Evolutionary conservation across 129 eudicot species (phyloP), one percentile per base, ranked within the genome.

Genomic region (Centrapalus pauciflorus): DNA sequence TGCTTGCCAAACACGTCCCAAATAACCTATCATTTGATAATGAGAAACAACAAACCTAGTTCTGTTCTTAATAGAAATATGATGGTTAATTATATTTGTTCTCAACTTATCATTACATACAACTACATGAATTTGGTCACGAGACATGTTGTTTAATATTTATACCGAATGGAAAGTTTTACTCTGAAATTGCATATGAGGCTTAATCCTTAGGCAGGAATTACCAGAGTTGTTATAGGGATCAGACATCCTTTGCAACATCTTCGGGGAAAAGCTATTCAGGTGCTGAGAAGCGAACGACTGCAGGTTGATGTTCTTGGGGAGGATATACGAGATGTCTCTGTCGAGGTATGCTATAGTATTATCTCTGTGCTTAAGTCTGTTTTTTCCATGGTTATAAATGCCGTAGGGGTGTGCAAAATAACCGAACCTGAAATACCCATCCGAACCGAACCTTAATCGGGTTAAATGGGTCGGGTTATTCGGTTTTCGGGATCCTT

Each of bases 161-260:
- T n/a, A n/a, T n/a, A n/a, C n/a, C n/a, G n/a, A 48, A 33, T 41
- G 21, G 23, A 45, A 30, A 37, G 5, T 33, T 8, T 56, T 24
- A 23, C 56, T 70, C n/a, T 70, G 28, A 48, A 63, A 13, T 72
- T 33, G 61, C 38, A 76, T 57, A 55, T 76, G 69, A 74, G 25
- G 56, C 16, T 10, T 82, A 34, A 66, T 69, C 20, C 61, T 64
- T 79, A 87, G 98, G 89, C 95, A 83, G 98, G 98, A 61, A 80
- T 92, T 65, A 30, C 51, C 54, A 92, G 98, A 76, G 96, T 85
- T 67, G 95, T 92, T 24, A 63, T 92, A 32, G 98, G 96, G 20
- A 88, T 92, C 32, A 81, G 98, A 66, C 95, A 92, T 88, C 98
- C 96, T 19, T 70, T 82, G 67, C 83, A 82, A 71, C 98, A 92